Evolutionary conservation across 148 eudicot genomes (phyloP).

Genomic region (Camellia granthamiana): DNA sequence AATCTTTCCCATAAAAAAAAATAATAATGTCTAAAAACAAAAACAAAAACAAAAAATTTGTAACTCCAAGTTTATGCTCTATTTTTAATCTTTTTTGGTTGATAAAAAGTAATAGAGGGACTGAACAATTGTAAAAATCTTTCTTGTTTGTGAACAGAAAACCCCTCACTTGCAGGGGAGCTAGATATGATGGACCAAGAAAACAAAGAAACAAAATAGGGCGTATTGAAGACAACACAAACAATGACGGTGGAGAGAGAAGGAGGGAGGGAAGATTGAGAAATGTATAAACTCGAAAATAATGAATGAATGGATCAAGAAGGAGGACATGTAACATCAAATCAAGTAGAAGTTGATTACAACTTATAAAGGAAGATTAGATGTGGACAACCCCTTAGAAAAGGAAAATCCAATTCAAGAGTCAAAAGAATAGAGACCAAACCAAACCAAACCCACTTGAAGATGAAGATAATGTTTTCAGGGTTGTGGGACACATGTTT

Average conservation of each 20-base stretch:
- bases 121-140: no score
- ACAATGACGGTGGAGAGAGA: no score
- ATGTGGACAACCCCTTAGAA: background rate
- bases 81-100: no score
- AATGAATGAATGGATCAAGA: background rate
- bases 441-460: background rate
- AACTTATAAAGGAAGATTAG: background rate
- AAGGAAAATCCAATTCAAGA: conserved; percentile 6
- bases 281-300: background rate
- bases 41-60: no score
- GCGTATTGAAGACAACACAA: background rate
- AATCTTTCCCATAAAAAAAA: no score
- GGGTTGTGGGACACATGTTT: background rate
- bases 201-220: no score
- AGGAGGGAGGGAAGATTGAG: no score
- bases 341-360: background rate
- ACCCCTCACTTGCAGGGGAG: no score
- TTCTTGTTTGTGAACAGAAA: no score
- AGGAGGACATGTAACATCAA: background rate
- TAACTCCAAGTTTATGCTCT: no score
- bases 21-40: no score
- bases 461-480: background rate
- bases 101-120: no score
- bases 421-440: background rate
- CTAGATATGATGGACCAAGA: background rate